Conservation (phyloP, 106 monocot species). For the Amphibolis antarctica region DNA sequence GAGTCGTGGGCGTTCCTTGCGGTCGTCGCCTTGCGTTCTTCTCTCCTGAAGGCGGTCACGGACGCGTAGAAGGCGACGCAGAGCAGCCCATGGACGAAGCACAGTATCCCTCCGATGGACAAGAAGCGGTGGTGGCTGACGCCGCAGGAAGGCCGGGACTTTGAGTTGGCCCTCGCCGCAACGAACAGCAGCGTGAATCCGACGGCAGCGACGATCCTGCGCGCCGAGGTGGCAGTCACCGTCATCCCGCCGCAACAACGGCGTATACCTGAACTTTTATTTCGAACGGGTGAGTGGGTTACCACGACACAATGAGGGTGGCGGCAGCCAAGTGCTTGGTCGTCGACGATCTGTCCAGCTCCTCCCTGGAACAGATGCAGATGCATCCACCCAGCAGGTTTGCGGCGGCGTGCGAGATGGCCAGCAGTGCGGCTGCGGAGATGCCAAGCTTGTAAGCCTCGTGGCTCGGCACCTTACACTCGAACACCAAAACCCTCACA, state of each 20-base stretch:
- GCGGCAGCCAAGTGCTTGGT: conserved; percentile 39
- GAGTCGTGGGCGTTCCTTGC: neutral
- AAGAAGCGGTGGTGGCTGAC: conserved; percentile 13
- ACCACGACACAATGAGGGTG: conserved; percentile 65
- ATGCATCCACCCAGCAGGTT: conserved; percentile 66
- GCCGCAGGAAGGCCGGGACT: conserved; percentile 13
- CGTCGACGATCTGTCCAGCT: conserved; percentile 20
- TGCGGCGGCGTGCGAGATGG: conserved; percentile 47
- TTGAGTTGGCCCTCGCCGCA: conserved; percentile 9
- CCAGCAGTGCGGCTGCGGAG: conserved; percentile 45
- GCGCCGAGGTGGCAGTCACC: no score
- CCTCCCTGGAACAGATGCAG: conserved; percentile 44
- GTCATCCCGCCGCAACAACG: no score
- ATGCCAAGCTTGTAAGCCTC: conserved; percentile 59
- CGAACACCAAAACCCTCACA: conserved; percentile 42
- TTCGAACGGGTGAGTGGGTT: neutral
- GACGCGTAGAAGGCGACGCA: conserved; percentile 1
- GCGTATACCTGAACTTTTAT: no score
- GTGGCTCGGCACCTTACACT: conserved; percentile 62
- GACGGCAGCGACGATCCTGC: conserved; percentile 13
- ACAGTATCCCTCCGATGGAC: conserved; percentile 11
- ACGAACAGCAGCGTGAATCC: conserved; percentile 11
- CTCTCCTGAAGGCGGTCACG: conserved; percentile 3
- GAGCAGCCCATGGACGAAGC: conserved; percentile 16
- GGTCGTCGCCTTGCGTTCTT: conserved; percentile 2